Percentiles rank a stretch among this genome's conserved stretches.
phyloP scores from a whole-genome alignment of 2,329 filamentous ascomycete genomes.

The Chaetothyriales sp. region DNA sequence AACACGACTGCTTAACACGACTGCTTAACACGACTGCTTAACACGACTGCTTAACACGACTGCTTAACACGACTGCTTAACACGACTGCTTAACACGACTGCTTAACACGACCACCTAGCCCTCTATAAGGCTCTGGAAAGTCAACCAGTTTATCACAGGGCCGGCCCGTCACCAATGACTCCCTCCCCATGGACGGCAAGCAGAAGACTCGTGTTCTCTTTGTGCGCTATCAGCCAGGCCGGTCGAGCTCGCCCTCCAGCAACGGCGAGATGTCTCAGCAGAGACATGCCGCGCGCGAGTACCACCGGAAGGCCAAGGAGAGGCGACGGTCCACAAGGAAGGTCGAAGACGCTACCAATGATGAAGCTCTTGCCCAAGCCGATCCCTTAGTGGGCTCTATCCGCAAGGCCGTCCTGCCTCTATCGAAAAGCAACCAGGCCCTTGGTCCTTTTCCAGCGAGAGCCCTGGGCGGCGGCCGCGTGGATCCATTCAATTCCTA shows the following conservation, averaged over 20 bases:
- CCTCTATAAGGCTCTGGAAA: background rate
- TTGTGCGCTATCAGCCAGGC: constrained; percentile 5
- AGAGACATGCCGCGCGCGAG: constrained; percentile 9
- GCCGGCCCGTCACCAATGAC: background rate
- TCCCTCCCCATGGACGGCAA: background rate
- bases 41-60: no score
- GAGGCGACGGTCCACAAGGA: constrained; percentile 1
- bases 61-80: no score
- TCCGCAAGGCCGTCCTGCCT: constrained; percentile 1
- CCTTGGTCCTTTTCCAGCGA: background rate
- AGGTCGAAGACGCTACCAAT: background rate
- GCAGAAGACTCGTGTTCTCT: constrained; percentile 7
- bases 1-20: no score
- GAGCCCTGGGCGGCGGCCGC: background rate
- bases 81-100: no score
- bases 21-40: no score
- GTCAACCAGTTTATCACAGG: background rate
- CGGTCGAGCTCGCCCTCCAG: background rate
- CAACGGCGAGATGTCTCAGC: constrained; percentile 5
- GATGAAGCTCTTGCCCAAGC: background rate
- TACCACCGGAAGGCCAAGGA: constrained; percentile 9
- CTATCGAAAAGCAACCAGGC: background rate
- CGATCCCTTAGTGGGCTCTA: background rate
- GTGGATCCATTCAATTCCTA: background rate
- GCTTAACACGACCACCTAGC: no score